Percentiles rank a stretch among this genome's conserved stretches.
phyloP scores from a whole-genome alignment of 768 basidiomycete species.

The Filobasidium wieringae region DNA sequence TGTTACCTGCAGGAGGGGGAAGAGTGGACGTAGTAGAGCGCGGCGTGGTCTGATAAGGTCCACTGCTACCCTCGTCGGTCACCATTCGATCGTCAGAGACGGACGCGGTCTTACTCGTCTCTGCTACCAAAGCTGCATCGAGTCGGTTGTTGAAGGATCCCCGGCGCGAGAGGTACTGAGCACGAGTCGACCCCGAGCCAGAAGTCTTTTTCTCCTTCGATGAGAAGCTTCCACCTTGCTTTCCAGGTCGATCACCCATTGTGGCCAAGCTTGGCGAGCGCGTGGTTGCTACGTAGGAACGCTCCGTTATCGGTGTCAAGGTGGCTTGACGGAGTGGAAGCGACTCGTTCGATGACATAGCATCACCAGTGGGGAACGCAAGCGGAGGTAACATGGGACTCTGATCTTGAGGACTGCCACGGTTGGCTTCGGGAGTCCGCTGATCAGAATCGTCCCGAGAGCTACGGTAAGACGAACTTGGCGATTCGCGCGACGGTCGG shows the following conservation, averaged over 20 bases:
- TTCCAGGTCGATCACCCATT: constrained; percentile 1
- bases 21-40: no score
- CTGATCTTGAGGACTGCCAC: no score
- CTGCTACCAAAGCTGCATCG: constrained; percentile 5
- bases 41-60: no score
- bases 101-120: neutral
- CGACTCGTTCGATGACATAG: neutral
- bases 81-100: neutral
- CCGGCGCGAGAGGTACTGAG: constrained; percentile 1
- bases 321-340: constrained; percentile 14
- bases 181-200: constrained; percentile 6
- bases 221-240: constrained; percentile 5
- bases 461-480: neutral
- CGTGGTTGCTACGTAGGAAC: constrained; percentile 29
- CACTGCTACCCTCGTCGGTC: no score
- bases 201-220: constrained; percentile 4
- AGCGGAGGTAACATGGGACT: no score
- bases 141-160: constrained; percentile 4
- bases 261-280: constrained; percentile 28
- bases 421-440: neutral
- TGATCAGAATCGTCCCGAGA: neutral
- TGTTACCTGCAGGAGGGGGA: no score
- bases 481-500: neutral
- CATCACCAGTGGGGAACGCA: no score
- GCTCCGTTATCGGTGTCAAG: constrained; percentile 60